A percentile compares a stretch with the other conserved stretches of the same genome.
Conservation (phyloP, 495 filamentous ascomycete species). For the Tetracladium marchalianum region DNA sequence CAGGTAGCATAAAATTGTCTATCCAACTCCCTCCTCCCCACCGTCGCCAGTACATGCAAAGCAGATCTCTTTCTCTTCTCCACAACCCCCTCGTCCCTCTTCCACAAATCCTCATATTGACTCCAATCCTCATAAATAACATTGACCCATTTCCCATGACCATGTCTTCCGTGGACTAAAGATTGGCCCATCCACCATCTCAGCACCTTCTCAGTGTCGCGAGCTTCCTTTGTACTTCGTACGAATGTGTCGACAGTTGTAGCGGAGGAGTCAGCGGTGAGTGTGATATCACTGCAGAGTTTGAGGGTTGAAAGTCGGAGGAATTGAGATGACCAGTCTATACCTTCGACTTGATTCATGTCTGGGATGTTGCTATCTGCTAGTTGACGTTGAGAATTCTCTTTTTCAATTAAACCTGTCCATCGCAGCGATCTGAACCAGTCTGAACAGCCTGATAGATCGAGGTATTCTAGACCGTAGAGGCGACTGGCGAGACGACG, state of each 20-base stretch:
- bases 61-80: slow-evolving; percentile 8
- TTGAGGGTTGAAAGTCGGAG: slow-evolving; percentile 4
- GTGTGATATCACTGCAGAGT: neutral
- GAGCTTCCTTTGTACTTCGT: slow-evolving; percentile 1
- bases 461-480: slow-evolving; percentile 68
- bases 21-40: neutral
- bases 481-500: slow-evolving; percentile 55
- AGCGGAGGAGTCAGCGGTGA: slow-evolving; percentile 1
- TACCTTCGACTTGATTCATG: neutral
- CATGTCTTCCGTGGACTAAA: neutral
- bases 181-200: neutral
- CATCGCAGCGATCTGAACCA: slow-evolving; percentile 60
- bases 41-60: slow-evolving; percentile 2
- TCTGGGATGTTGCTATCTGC: neutral
- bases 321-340: slow-evolving; percentile 17
- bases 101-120: slow-evolving; percentile 9
- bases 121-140: slow-evolving; percentile 10
- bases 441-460: slow-evolving; percentile 64
- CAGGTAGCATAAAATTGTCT: too few relatives aligned
- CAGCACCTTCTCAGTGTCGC: slow-evolving; percentile 1
- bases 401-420: slow-evolving; percentile 5
- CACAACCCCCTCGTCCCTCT: neutral
- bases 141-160: slow-evolving; percentile 5
- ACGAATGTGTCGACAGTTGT: neutral
- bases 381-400: too few relatives aligned